Evolutionary conservation across 345 rosid species (phyloP), one percentile per base, ranked within the genome.

Genomic region (Melastoma malabathricum): DNA sequence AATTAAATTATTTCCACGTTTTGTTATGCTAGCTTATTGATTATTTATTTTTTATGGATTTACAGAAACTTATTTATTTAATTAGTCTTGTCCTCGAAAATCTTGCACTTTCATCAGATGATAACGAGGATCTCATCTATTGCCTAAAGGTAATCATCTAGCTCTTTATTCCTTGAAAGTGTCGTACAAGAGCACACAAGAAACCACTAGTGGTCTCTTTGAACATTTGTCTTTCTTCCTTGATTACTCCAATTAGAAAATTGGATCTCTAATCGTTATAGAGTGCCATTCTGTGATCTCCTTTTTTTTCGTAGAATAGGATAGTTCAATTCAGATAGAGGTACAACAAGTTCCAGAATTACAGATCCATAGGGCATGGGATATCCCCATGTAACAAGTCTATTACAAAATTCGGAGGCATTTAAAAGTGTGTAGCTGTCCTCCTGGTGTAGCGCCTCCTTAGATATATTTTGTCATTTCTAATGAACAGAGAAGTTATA

Each of bases 71-170:
- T 50, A 80, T 86, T 77, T 68, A 72, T 64, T 86, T 82, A 70
- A 80, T 86, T 66, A 17, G 73, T 58, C 68, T 90, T 66, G 92
- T 82, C 67, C 77, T 90, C 48, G 98, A 90, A 73, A 90, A 90
- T 71, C 92, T 90, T 46, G 84, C 83, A 38, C 92, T 90, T 50
- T 86, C 98, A 6, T 77, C 86, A 46, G 87, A 84, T 82, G 82
- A 92, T 60, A 87, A 87, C 55, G 99, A 87, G 69, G 97, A 92
- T 79, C 86, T 84, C 60, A 59, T 84, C 51, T 84, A 79, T 68
- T 83, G 99, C 75, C 63, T 85, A 73, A 92, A 87, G 95, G 99
- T 92, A 65, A 68, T 43, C 39, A 45, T 57, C 54, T 54, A 20
- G 46, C 47, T 12, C n/a, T 16, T 47, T 16, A 20, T 47, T 25